Base-by-base conservation (phyloP, 2,329 filamentous ascomycete species). In the Penicillium sp. region DNA sequence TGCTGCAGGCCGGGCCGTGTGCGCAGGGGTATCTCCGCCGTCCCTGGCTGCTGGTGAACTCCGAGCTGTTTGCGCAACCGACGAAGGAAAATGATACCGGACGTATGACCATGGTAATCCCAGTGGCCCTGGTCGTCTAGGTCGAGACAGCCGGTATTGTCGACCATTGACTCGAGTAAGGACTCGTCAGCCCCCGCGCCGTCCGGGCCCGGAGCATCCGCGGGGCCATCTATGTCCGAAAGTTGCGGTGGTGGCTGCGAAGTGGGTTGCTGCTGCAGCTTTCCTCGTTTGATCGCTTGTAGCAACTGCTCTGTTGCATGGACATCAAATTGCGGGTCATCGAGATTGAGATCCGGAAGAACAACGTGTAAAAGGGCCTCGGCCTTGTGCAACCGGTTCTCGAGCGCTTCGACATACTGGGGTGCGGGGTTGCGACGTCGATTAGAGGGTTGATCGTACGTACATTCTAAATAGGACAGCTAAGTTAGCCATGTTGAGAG, bases 61-160 rank as follows among this genome's bases (percentile, higher is more conserved):
- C 91, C 90, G 67, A 97, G 91, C 72, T 97, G 91, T 71, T 96
- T 91, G 70, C 92, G 90, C 85, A 99, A 90, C 58, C 91, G 88
- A 66, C 88, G 87, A 69, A 97, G 85, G 75, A 97, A 99, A 65
- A 94, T 92, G 48, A 93, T 86, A 3, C 94, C 93, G 0, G 95
- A 98, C 0, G 94, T 97, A 66, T 91, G 91, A 52, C 95, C 95
- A 73, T 96, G 92, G 71, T 97, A 99, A 76, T 98, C 93, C 88
- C 93, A 96, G 69, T 95, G 88, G 47, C 94, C 94, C 70, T 89
- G 88, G 69, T 98, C 94, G 70, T 96, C 93, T 38, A 98, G 84
- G 71, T 98, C 94, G 19, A 99, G 84, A 73, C 93, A 91, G 41
- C 94, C 95, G 3, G 94, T 92, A 47, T 91, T 91, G 73, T 94